Base-by-base conservation (phyloP, 176 grass and related monocot genomes). In the Avena insularis region DNA sequence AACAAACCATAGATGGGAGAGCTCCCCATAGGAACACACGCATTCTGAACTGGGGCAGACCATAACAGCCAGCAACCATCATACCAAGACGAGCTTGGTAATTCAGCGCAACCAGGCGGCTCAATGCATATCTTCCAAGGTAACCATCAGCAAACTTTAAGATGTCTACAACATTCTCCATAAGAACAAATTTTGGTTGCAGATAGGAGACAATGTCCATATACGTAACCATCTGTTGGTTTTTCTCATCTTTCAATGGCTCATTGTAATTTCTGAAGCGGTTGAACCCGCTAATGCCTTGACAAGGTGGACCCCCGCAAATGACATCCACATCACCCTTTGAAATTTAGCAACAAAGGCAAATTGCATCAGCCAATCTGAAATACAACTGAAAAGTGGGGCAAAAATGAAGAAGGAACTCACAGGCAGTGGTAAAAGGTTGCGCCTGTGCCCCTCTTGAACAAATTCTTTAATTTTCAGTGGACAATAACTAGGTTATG, bases 81-180 rank as follows among this genome's bases (percentile, higher is more conserved):
- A 96, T 89, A 1, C 96, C 96, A 56, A 98, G 85, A 2, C 90
- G 57, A 35, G 93, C 90, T 81, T 98, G 96, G 47, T 98, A 98
- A 9, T 96, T 95, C 80, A 96, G 75, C 4, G 94, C 67, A 16
- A 98, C 96, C 2, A 98, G 77, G 1, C 90, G 82, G 36, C 93
- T 95, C 46, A 98, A 47, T 3, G 96, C 96, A 79, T 93, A 98
- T 83, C 92, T 85, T 19, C 92, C 89, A 2, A 98, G 70, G 57
- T 92, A 94, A 1, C 96, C 93, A 19, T 94, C 85, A 5, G 96
- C 90, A 78, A 98, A 98, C 47, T 94, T 98, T 0, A 98, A 46
- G 65, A 98, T 96, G 53, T 98, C 96, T 0, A 98, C 96, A 0
- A 98, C 96, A 75, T 98, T 98, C 62, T 98, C 96, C 96, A 98